These are phyloP conservation scores for Leptographium flavum DNA, from an alignment of 2,329 filamentous ascomycete species.

Conservation along the genomic window DNA sequence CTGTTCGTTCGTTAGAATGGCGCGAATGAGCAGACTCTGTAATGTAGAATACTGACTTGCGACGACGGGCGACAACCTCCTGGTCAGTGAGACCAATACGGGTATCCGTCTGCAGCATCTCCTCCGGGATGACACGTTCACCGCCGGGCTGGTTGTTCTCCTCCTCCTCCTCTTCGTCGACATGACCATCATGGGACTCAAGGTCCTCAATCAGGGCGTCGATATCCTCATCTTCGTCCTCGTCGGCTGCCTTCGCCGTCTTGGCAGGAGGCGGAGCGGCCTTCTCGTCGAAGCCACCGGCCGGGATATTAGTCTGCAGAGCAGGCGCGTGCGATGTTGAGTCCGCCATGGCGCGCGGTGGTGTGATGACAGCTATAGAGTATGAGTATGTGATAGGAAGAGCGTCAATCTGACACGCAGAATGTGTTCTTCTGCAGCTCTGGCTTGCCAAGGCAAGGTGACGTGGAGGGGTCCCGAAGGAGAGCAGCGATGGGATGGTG, in stretches of 20 bases:
- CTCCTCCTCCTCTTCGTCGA: conserved; percentile 46
- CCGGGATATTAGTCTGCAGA: conserved; percentile 50
- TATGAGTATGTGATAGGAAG: too few relatives aligned
- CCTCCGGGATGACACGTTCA: conserved; percentile 50
- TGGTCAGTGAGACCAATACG: conserved; percentile 52
- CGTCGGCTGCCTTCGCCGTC: conserved; percentile 32
- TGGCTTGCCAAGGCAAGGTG: conserved; percentile 3
- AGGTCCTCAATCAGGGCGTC: conserved; percentile 79
- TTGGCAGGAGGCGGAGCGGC: conserved; percentile 18
- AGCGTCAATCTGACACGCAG: too few relatives aligned
- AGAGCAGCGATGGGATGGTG: background rate
- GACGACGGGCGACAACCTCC: conserved; percentile 49
- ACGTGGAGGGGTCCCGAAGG: background rate
- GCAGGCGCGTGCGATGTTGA: conserved; percentile 36
- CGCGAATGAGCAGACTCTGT: background rate
- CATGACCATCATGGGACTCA: conserved; percentile 64
- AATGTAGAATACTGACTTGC: conserved; percentile 33
- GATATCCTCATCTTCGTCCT: conserved; percentile 70
- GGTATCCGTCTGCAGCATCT: conserved; percentile 59
- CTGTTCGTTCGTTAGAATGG: background rate
- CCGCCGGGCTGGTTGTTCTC: conserved; percentile 30
- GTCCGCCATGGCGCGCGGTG: conserved; percentile 34
- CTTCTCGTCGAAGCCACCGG: conserved; percentile 53
- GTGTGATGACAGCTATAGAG: conserved; percentile 1
- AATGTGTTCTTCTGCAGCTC: conserved; percentile 9